Evolutionary conservation across 2,329 filamentous ascomycete species (phyloP).

Genomic region (Talaromyces sp.): DNA sequence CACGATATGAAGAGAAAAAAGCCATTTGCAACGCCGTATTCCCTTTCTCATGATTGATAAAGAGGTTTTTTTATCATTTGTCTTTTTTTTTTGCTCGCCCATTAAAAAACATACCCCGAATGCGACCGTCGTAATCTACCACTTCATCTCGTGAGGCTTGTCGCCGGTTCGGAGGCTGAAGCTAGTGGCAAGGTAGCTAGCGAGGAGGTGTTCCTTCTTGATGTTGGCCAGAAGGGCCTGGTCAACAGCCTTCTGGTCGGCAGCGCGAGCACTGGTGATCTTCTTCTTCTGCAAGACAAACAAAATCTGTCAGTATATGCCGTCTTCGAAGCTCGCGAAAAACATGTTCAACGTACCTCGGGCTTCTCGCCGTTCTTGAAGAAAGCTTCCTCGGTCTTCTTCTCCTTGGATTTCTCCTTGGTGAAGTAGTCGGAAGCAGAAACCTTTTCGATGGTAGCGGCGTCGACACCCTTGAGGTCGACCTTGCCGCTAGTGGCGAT

Average conservation of each 20-base stretch:
- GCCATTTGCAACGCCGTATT: slow-evolving; percentile 17
- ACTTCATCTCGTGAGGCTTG: slow-evolving; percentile 99
- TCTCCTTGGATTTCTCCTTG: slow-evolving; percentile 80
- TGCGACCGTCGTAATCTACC: slow-evolving; percentile 59
- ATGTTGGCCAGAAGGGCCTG: slow-evolving; percentile 91
- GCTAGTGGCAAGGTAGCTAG: slow-evolving; percentile 87
- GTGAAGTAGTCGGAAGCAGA: slow-evolving; percentile 91
- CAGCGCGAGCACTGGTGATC: slow-evolving; percentile 82
- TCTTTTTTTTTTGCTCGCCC: slow-evolving; percentile 25
- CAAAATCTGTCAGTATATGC: neutral
- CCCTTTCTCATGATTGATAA: slow-evolving; percentile 14
- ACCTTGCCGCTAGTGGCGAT: slow-evolving; percentile 46
- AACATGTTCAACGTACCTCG: slow-evolving; percentile 61
- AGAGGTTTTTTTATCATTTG: slow-evolving; percentile 11
- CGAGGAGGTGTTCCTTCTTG: slow-evolving; percentile 96
- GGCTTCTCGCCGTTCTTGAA: slow-evolving; percentile 99
- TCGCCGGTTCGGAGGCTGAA: slow-evolving; percentile 99
- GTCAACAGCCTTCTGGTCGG: slow-evolving; percentile 98
- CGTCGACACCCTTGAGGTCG: slow-evolving; percentile 73
- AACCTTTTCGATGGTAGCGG: slow-evolving; percentile 69
- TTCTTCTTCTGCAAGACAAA: slow-evolving; percentile 77
- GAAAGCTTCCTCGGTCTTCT: slow-evolving; percentile 99
- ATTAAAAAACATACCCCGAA: slow-evolving; percentile 33
- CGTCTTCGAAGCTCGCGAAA: neutral
- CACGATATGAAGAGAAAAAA: slow-evolving; percentile 11